Conservation (phyloP, 768 basidiomycete species). For the Pleurotus giganteus region DNA sequence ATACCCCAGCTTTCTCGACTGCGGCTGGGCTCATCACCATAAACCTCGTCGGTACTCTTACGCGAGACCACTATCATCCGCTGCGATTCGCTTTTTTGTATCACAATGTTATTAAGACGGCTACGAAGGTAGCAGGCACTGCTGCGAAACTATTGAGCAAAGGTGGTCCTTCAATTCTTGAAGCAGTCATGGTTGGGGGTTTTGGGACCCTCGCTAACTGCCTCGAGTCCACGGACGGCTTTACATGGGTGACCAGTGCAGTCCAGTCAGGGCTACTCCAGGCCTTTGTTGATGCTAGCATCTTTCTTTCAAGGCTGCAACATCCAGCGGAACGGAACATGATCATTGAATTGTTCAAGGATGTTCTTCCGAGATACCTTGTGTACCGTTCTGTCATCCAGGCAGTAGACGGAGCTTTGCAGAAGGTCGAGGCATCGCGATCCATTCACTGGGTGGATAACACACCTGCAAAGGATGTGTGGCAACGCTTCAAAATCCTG, state of each 20-base stretch:
- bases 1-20: conserved; percentile 16
- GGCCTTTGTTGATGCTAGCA: conserved; percentile 27
- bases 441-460: conserved; percentile 16
- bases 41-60: conserved; percentile 31
- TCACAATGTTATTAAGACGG: conserved; percentile 25
- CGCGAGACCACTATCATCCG: conserved; percentile 22
- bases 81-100: conserved; percentile 31
- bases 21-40: conserved; percentile 21
- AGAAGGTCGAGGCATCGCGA: conserved; percentile 19
- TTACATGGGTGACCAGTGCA: conserved; percentile 32
- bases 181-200: conserved; percentile 24
- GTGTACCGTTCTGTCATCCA: conserved; percentile 35
- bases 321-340: conserved; percentile 26
- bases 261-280: conserved; percentile 29
- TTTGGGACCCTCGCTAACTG: conserved; percentile 33
- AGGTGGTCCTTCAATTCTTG: conserved; percentile 15
- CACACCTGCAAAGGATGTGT: conserved; percentile 23
- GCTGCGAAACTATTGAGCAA: conserved; percentile 21
- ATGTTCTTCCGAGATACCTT: conserved; percentile 32
- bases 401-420: conserved; percentile 26
- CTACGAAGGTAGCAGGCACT: conserved; percentile 29
- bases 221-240: conserved; percentile 35
- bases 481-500: conserved; percentile 25
- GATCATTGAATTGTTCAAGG: conserved; percentile 22
- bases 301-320: conserved; percentile 22